phyloP scores from a whole-genome alignment of 768 basidiomycete genomes.

The Agrocybe chaxingu region DNA sequence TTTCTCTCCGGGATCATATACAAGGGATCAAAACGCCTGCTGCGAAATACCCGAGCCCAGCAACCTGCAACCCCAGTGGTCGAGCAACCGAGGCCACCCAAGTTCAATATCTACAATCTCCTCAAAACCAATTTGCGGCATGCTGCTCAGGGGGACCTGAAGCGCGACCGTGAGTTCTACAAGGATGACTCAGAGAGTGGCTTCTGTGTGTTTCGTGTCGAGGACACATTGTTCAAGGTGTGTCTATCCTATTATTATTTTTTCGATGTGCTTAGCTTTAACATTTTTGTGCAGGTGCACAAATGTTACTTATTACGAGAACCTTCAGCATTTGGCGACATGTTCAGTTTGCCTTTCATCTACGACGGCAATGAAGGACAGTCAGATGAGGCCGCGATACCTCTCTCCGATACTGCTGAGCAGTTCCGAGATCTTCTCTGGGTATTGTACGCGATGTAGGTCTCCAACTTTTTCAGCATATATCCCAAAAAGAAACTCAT shows the following conservation, averaged over 20 bases:
- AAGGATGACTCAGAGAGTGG: conserved; percentile 36
- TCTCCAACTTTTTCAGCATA: background rate
- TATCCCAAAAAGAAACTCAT: background rate
- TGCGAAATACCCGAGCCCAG: conserved; percentile 10
- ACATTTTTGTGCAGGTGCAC: conserved; percentile 34
- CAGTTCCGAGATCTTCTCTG: conserved; percentile 49
- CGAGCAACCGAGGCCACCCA: conserved; percentile 9
- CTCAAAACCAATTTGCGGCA: conserved; percentile 15
- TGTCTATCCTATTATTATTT: conserved; percentile 7
- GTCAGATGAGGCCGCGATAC: conserved; percentile 29
- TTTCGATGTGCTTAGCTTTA: background rate
- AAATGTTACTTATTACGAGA: conserved; percentile 39
- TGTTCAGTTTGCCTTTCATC: conserved; percentile 33
- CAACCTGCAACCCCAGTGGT: conserved; percentile 3
- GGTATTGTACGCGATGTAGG: conserved; percentile 48
- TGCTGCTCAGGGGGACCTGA: conserved; percentile 15
- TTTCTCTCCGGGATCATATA: conserved; percentile 27
- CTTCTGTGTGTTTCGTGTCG: conserved; percentile 59
- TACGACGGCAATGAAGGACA: conserved; percentile 22
- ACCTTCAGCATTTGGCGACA: conserved; percentile 39
- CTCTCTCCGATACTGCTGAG: conserved; percentile 37
- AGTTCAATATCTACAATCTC: conserved; percentile 16
- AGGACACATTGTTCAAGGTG: conserved; percentile 65
- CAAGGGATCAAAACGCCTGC: conserved; percentile 28
- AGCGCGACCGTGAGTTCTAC: conserved; percentile 32